Conservation (phyloP, 148 eudicot species). For the Heliamphora exappendiculata region DNA sequence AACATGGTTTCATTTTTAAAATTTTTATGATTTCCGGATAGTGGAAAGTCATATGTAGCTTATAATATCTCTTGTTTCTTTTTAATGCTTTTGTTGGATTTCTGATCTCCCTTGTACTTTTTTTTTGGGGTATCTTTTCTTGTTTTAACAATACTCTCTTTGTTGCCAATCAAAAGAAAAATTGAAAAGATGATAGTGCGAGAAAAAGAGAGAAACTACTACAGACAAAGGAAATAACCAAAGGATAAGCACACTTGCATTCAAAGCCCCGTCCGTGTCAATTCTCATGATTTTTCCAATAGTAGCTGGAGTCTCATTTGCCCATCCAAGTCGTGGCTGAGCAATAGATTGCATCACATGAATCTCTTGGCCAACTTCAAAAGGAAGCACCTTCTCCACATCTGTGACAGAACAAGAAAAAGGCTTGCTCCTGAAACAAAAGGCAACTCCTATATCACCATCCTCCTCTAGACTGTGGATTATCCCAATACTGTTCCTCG, state of each 20-base stretch:
- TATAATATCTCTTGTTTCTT: no score
- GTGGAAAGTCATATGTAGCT: no score
- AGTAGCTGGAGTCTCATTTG: conserved; percentile 83
- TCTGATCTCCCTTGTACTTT: no score
- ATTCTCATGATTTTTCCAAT: conserved; percentile 79
- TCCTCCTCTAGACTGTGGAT: conserved; percentile 95
- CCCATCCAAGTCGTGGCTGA: conserved; percentile 97
- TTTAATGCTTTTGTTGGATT: no score
- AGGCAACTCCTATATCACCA: conserved; percentile 95
- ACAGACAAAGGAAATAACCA: not conserved
- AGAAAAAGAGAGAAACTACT: not conserved
- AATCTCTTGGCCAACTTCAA: conserved; percentile 91
- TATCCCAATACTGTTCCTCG: conserved; percentile 78
- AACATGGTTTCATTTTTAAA: no score
- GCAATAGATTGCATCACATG: conserved; percentile 70
- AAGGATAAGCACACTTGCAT: conserved; percentile 45
- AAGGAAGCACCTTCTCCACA: conserved; percentile 80
- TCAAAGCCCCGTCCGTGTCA: conserved; percentile 94
- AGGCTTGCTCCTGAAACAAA: conserved; percentile 91
- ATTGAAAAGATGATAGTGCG: not conserved
- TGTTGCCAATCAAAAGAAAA: no score
- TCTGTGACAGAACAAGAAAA: conserved; percentile 94
- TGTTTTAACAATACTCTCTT: no score
- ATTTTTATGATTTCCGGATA: no score
- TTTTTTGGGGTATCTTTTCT: no score